Conservation (phyloP, 192 early-diverging fungal species). For the Mortierella alpina region DNA sequence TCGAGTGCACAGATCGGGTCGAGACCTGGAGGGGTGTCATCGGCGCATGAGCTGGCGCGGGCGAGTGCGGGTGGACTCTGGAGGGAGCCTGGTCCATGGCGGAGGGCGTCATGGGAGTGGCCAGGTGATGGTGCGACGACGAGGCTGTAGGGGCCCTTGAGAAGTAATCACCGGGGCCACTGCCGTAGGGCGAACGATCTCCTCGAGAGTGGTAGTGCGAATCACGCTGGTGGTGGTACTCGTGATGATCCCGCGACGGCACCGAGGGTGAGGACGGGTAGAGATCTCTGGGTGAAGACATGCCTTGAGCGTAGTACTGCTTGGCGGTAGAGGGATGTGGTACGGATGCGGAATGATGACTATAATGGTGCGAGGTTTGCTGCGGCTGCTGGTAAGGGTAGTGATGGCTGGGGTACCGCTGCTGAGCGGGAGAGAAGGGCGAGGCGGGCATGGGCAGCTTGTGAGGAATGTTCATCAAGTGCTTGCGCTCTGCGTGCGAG, state of each 20-base stretch:
- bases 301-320: conserved; percentile 30
- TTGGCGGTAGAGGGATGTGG: conserved; percentile 34
- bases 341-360: conserved; percentile 15
- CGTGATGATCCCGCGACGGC: conserved; percentile 28
- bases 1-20: conserved; percentile 9
- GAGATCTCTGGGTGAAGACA: conserved; percentile 28
- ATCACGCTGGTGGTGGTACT: conserved; percentile 13
- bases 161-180: conserved; percentile 38
- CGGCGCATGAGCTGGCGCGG: conserved; percentile 4
- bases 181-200: conserved; percentile 12
- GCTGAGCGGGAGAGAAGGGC: conserved; percentile 23
- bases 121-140: conserved; percentile 19
- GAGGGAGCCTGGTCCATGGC: conserved; percentile 5
- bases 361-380: neutral
- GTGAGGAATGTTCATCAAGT: neutral
- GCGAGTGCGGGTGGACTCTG: conserved; percentile 1
- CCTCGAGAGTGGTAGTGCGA: conserved; percentile 5
- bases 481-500: conserved; percentile 42
- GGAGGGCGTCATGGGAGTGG: conserved; percentile 26
- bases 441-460: conserved; percentile 14
- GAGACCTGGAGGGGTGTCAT: conserved; percentile 23
- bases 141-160: conserved; percentile 18
- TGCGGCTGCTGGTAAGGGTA: conserved; percentile 15
- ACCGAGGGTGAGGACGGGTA: conserved; percentile 7
- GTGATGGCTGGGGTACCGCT: conserved; percentile 19